Base-by-base conservation (phyloP, 306 rosid species). In the Pterocarpus macrocarpus region DNA sequence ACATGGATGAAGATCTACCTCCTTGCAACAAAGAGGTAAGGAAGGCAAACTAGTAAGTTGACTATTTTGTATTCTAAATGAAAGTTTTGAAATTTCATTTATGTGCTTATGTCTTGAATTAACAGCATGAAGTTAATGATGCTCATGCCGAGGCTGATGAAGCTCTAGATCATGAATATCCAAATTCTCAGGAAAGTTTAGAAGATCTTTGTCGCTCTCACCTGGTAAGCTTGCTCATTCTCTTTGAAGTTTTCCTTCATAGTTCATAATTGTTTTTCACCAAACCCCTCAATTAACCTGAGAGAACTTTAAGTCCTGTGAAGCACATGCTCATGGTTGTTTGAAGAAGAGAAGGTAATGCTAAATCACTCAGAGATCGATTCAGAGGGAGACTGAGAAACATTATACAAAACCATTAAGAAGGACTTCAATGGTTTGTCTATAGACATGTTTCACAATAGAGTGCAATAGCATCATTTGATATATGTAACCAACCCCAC, bases 191-290 rank as follows among this genome's bases (percentile, higher is more conserved):
- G 69, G 73, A 83, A 85, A 92, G 86, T 81, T 77, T 92, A 75
- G 98, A 93, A 92, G 98, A 93, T 77, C 92, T 95, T 11, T 95
- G 99, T 80, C 97, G 97, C 79, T 93, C 97, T 90, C 99, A 95
- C 88, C 90, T 95, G 71, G 99, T 95, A 87, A 86, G 94, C 80
- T 15, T 67, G 73, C 63, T 15, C 56, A 47, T 61, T 62, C 22
- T 74, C 36, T 62, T 65, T 59, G 4, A 16, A 32, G 34, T 52
- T 63, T 68, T 8, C 32, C 15, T 11, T 64, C 5, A 56, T n/a
- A 39, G 13, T 41, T 64, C 76, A 22, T 22, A 22, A 38, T 38
- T 38, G 0, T 38, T 38, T 82, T 39, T 63, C 11, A 33, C 75
- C 52, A 56, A 71, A 53, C 61, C 38, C 39, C 50, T 61, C 38